Base-by-base conservation (phyloP, 2,329 filamentous ascomycete genomes). In the Penicillium sumatraense region DNA sequence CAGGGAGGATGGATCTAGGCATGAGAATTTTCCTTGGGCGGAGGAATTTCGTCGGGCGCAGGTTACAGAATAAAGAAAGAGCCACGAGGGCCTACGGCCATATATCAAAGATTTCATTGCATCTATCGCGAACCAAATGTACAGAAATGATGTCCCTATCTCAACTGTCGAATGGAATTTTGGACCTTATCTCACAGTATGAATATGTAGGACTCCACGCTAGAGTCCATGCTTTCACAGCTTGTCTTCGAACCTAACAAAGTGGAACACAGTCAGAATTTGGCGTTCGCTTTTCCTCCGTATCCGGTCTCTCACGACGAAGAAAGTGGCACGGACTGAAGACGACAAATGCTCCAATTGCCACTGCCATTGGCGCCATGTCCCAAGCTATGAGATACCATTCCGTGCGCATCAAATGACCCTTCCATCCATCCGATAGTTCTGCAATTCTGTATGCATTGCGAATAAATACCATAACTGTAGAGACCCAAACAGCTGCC, bases 11-110 rank as follows among this genome's bases (percentile, higher is more conserved):
- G 57, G 57, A 11, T 52, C 51, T 2, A 48, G 51, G 18, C 36
- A 49, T 53, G 55, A 51, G 31, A 60, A 60, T 53, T 60, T 52
- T 16, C 54, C 56, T 41, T 56, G 49, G 47, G 42, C 24, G 18
- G 50, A 51, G 21, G 54, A 51, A 11, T 60, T 60, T 41, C 33
- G 36, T 3, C 29, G 14, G 27, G 27, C 26, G 20, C 49, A 55
- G 44, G 14, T 7, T 13, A 31, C 11, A 20, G 21, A 24, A 7
- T 42, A 27, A n/a, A 13, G n/a, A n/a, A n/a, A n/a, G n/a, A n/a
- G n/a, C n/a, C n/a, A n/a, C n/a, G n/a, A n/a, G n/a, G n/a, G n/a
- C n/a, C n/a, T n/a, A n/a, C n/a, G n/a, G n/a, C n/a, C n/a, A n/a
- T n/a, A n/a, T n/a, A n/a, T n/a, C n/a, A n/a, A n/a, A n/a, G n/a